phyloP scores from a whole-genome alignment of 2,329 filamentous ascomycete genomes.

The Knufia petricola region DNA sequence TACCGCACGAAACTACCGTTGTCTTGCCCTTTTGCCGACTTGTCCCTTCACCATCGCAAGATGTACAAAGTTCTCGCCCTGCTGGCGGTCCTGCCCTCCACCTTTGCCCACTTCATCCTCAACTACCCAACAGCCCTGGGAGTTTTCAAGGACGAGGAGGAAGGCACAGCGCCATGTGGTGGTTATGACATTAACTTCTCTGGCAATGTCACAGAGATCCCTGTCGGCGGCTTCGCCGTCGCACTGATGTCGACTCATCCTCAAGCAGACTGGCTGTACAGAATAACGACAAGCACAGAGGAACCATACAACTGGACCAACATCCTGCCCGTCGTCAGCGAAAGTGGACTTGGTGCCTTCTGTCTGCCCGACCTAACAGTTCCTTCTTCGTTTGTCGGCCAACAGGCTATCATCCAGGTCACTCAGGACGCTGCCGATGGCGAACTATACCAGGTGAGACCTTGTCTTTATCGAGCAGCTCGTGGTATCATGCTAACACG shows the following conservation, averaged over 20 bases:
- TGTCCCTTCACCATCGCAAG: neutral
- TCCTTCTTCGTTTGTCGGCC: conserved; percentile 21
- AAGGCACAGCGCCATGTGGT: conserved; percentile 42
- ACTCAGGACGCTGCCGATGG: conserved; percentile 16
- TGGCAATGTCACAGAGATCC: conserved; percentile 40
- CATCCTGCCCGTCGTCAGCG: conserved; percentile 51
- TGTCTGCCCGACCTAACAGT: conserved; percentile 50
- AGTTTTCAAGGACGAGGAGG: conserved; percentile 38
- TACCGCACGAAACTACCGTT: no score
- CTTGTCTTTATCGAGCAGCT: neutral
- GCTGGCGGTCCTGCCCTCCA: conserved; percentile 10
- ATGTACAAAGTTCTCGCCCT: conserved; percentile 2
- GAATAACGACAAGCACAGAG: conserved; percentile 43
- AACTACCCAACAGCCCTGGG: conserved; percentile 44
- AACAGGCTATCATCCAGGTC: conserved; percentile 15
- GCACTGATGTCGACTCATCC: conserved; percentile 29
- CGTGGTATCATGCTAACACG: neutral
- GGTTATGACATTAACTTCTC: conserved; percentile 32
- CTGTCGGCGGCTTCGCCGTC: conserved; percentile 40
- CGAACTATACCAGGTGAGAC: conserved; percentile 16
- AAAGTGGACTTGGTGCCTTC: conserved; percentile 53
- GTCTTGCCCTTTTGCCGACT: no score
- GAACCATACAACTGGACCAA: conserved; percentile 58
- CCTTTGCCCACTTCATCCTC: conserved; percentile 48
- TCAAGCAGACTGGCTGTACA: conserved; percentile 21